A percentile compares a stretch with the other conserved stretches of the same genome.
Conservation (phyloP, 1,284 basidiomycete species). For the Irpex sp. region DNA sequence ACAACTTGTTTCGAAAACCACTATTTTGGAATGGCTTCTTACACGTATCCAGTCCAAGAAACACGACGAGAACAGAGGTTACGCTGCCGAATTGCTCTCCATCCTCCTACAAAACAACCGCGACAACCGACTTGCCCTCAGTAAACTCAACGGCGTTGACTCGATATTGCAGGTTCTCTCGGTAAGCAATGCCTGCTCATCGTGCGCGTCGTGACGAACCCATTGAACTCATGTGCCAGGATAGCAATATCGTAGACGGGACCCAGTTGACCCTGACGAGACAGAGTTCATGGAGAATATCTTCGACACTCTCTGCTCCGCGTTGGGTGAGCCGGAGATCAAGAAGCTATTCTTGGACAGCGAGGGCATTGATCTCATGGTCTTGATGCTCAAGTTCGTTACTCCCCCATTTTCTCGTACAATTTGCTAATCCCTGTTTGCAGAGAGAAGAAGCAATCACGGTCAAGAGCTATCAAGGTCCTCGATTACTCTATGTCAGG, state of each 20-base stretch:
- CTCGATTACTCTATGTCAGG: conserved; percentile 93
- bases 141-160: conserved; percentile 85
- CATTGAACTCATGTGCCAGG: not conserved
- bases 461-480: conserved; percentile 88
- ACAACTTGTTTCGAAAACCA: conserved; percentile 79
- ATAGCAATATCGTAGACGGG: conserved; percentile 87
- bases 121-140: conserved; percentile 71
- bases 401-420: not conserved
- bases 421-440: not conserved
- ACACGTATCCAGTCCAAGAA: conserved; percentile 78
- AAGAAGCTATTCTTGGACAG: conserved; percentile 89
- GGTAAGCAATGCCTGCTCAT: conserved; percentile 57
- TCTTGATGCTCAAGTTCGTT: conserved; percentile 92
- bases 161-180: conserved; percentile 82
- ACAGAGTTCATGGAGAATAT: conserved; percentile 97
- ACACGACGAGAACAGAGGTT: conserved; percentile 89
- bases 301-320: conserved; percentile 91
- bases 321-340: conserved; percentile 78
- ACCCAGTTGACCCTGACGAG: conserved; percentile 91
- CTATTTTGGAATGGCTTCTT: conserved; percentile 85
- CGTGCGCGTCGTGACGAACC: not conserved
- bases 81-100: conserved; percentile 90
- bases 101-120: conserved; percentile 87
- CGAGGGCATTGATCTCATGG: conserved; percentile 97
- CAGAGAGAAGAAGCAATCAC: conserved; percentile 87